A percentile compares a stretch with the other conserved stretches of the same genome.
phyloP scores from a whole-genome alignment of 1,139 yeast species.

The Saccharomyces hybrid region DNA sequence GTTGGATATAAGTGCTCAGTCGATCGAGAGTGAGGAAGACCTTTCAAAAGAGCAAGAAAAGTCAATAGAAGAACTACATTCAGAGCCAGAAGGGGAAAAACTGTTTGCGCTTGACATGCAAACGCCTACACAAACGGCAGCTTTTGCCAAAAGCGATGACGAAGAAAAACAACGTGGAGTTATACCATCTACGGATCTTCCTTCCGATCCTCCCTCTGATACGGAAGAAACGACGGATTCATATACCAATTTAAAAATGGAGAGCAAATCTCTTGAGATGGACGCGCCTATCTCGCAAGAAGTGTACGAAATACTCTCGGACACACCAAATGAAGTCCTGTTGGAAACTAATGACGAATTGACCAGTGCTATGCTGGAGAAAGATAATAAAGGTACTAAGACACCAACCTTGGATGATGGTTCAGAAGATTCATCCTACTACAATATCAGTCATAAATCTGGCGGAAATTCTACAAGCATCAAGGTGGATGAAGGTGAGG shows the following conservation, averaged over 20 bases:
- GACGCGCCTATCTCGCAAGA: background rate
- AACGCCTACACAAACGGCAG: background rate
- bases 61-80: background rate
- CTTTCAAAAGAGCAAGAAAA: background rate
- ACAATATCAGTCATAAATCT: background rate
- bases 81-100: background rate
- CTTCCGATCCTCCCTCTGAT: background rate
- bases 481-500: background rate
- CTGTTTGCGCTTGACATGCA: background rate
- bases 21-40: background rate
- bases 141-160: background rate
- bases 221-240: background rate
- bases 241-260: background rate
- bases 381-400: background rate
- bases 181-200: background rate
- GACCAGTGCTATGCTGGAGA: background rate
- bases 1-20: background rate
- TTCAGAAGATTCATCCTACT: background rate
- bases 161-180: background rate
- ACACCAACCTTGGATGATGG: background rate
- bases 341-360: background rate
- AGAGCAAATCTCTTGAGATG: background rate
- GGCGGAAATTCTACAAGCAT: background rate
- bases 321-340: background rate
- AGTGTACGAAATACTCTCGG: background rate